phyloP scores from a whole-genome alignment of 2,329 filamentous ascomycete genomes.

The Gaeumannomyces sp. region DNA sequence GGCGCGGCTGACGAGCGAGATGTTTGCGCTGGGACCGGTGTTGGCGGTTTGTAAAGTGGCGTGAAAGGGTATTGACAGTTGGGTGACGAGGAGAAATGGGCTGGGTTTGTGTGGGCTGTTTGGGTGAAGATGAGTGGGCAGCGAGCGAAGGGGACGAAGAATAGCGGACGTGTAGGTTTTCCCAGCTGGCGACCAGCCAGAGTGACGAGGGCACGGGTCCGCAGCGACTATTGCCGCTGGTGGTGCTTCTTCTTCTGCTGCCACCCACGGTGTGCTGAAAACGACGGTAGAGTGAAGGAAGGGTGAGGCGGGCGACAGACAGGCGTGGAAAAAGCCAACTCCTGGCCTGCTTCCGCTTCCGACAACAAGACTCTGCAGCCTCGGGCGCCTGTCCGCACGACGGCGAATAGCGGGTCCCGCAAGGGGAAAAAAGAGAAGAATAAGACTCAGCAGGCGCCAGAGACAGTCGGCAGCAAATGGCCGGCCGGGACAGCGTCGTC shows the following conservation, averaged over 20 bases:
- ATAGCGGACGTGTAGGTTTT: neutral
- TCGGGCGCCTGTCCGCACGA: neutral
- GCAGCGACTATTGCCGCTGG: neutral
- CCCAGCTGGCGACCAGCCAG: neutral
- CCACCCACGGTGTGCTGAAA: neutral
- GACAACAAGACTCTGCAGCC: neutral
- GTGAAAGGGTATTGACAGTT: neutral
- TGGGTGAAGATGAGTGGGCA: neutral
- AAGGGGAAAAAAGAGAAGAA: neutral
- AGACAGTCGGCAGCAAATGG: neutral
- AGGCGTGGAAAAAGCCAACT: neutral
- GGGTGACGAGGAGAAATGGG: conserved; percentile 7
- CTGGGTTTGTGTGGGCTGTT: neutral
- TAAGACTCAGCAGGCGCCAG: neutral
- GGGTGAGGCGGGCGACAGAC: neutral
- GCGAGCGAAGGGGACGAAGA: neutral
- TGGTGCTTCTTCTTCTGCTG: neutral
- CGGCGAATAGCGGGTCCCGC: neutral
- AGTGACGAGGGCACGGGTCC: neutral
- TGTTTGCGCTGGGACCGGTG: neutral
- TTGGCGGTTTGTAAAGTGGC: neutral
- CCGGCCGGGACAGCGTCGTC: conserved; percentile 1
- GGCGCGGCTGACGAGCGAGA: too few relatives aligned
- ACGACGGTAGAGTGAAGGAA: neutral
- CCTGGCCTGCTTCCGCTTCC: neutral